These are phyloP conservation scores for Porcisia hertigi DNA, from an alignment of 208 protist genomes.

Conservation along the genomic window DNA sequence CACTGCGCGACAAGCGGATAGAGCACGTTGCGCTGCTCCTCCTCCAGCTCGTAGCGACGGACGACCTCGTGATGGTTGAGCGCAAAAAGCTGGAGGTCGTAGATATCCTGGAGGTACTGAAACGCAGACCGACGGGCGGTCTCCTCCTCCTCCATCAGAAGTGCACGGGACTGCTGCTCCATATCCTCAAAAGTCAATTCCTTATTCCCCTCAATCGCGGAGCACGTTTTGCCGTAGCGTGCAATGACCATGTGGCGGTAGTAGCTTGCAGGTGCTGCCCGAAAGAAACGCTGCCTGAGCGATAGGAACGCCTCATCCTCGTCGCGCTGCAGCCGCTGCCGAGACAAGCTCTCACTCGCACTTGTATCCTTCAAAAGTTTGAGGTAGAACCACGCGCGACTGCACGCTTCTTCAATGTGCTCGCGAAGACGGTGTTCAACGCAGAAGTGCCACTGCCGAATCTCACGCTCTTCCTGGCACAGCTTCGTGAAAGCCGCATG, in stretches of 20 bases:
- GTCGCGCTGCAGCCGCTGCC: constrained; percentile 51
- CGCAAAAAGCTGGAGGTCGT: constrained; percentile 56
- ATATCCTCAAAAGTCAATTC: constrained; percentile 46
- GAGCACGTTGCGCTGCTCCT: constrained; percentile 40
- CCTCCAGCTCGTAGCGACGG: constrained; percentile 52
- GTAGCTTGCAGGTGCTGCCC: constrained; percentile 57
- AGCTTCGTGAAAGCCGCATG: constrained; percentile 45
- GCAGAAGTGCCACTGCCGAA: constrained; percentile 65
- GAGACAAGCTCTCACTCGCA: constrained; percentile 34
- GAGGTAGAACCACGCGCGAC: constrained; percentile 50
- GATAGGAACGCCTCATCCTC: constrained; percentile 44
- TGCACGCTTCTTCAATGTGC: constrained; percentile 53
- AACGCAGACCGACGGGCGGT: constrained; percentile 39
- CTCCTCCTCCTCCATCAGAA: constrained; percentile 41
- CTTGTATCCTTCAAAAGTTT: constrained; percentile 40
- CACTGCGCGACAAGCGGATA: constrained; percentile 31
- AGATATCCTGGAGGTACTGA: constrained; percentile 63
- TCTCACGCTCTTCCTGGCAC: constrained; percentile 64
- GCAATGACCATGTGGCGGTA: constrained; percentile 54
- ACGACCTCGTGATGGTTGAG: constrained; percentile 53
- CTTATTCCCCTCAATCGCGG: neutral
- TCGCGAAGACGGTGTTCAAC: constrained; percentile 56
- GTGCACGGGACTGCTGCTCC: constrained; percentile 33
- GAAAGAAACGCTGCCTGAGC: constrained; percentile 54
- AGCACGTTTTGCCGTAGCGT: constrained; percentile 38